A percentile compares a stretch with the other conserved stretches of the same genome.
Evolutionary conservation across 169 alveolate genomes (phyloP).

Genomic region (Plasmodium gallinaceum): DNA sequence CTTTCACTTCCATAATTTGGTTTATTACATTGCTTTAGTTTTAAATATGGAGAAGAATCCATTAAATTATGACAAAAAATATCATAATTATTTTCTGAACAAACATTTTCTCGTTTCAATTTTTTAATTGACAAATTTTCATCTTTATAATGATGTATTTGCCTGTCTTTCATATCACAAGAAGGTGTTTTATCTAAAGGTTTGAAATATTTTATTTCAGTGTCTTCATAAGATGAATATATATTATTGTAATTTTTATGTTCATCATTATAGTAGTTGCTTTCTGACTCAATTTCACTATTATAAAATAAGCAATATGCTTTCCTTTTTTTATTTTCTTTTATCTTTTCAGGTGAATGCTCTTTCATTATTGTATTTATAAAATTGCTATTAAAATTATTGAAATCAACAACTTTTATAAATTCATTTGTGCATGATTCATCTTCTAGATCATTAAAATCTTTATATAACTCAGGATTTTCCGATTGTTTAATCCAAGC

Average conservation of each 20-base stretch:
- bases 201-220: slow-evolving; percentile 20
- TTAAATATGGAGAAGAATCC: slow-evolving; percentile 43
- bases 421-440: slow-evolving; percentile 30
- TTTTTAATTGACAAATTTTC: slow-evolving; percentile 29
- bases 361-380: slow-evolving; percentile 60
- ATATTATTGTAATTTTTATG: slow-evolving; percentile 22
- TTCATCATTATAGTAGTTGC: slow-evolving; percentile 16
- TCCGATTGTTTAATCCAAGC: slow-evolving; percentile 68
- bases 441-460: slow-evolving; percentile 55
- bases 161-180: slow-evolving; percentile 24
- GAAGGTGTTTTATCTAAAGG: slow-evolving; percentile 34
- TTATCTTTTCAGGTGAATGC: slow-evolving; percentile 3
- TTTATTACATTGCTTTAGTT: slow-evolving; percentile 28
- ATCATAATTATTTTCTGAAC: slow-evolving; percentile 40
- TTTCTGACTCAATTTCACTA: slow-evolving; percentile 53
- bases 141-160: slow-evolving; percentile 5
- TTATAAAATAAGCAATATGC: slow-evolving; percentile 74
- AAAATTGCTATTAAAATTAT: slow-evolving; percentile 62
- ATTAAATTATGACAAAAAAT: slow-evolving; percentile 17
- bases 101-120: slow-evolving; percentile 45
- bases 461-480: slow-evolving; percentile 59
- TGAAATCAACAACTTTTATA: slow-evolving; percentile 48
- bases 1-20: slow-evolving; percentile 68
- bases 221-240: slow-evolving; percentile 44
- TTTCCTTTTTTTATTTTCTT: slow-evolving; percentile 53